Base-by-base conservation (phyloP, 1,139 yeast species). In the Groenewaldozyma sp. region DNA sequence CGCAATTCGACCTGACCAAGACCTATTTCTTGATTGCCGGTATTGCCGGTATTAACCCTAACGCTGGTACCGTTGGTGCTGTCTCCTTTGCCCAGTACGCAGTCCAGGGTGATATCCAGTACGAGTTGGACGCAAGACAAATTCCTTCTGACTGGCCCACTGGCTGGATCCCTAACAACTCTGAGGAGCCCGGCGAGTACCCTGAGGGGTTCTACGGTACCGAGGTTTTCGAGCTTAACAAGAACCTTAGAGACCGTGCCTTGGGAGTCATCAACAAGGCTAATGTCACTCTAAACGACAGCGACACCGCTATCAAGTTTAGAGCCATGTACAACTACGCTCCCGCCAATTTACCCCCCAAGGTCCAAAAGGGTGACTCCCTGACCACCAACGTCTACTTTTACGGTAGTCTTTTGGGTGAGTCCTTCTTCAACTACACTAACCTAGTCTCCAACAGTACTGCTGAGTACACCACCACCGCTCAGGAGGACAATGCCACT, bases 401-500 rank as follows among this genome's bases (percentile, higher is more conserved):
- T 68, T 66, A 69, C 36, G 83, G 83, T 43, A 60, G 66, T 40
- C 59, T 60, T 16, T 64, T 77, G 49, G 71, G 68, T 46, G 71
- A 73, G 51, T 65, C 74, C 50, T 74, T 75, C 54, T 55, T 67
- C 24, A 65, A 66, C 54, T 72, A 64, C 53, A 68, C 79, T 26
- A 47, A 53, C 22, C 53, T 75, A 48, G 59, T 76, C 57, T 71
- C 82, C 46, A 78, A 78, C 52, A 77, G 76, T 36, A 67, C 79
- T 35, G 80, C 76, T 19, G 62, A 60, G 24, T 78, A 76, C 63
- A 74, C 82, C 58, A 57, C 78, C 26, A 73, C 81, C 36, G 82
- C 80, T 40, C 82, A 76, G 59, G 84, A 78, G 59, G 83, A 78
- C 55, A 74, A 76, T 53, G 83, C 83, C 26, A 67, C 79, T 10